Base-by-base conservation (phyloP, 306 rosid species). In the Medicago ruthenica region DNA sequence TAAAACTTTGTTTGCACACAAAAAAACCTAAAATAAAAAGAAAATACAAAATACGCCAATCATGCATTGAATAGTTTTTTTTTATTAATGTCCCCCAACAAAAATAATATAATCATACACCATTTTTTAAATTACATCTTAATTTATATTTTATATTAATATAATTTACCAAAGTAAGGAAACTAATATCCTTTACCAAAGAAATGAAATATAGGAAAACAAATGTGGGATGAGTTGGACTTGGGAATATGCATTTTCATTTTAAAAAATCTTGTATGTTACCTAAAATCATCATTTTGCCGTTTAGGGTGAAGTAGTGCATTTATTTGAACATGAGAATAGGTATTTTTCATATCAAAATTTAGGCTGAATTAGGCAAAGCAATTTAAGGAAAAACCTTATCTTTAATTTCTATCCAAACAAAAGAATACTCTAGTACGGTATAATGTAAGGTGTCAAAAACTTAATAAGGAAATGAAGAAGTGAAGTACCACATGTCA, bases 381-480 rank as follows among this genome's bases (percentile, higher is more conserved):
- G n/a, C 54, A 67, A 73, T 34, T 67, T 21, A n/a, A 27, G 54
- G 76, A 51, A 76, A 73, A 31, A 76, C 54, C 79, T 61, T 45
- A 76, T 76, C 76, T 41, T 15, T 14, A 31, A 61, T 61, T 12
- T 2, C 8, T 5, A 4, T 58, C 48, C 48, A 68, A 68, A 45
- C 40, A 53, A 68, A 44, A 14, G 37, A 55, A 67, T 20, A 40
- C 4, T 65, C 9, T 5, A 9, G 41, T 44, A 60, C 12, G 71
- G 37, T 48, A 34, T 34, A 41, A 9, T 58, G 41, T 22, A 65
- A 58, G 60, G 47, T 77, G 75, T 69, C 78, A 77, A 74, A 78
- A 66, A 74, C 80, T 59, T 79, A 75, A 85, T 41, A 57, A 51
- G 80, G 80, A 82, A 75, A 69, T 31, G 48, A 68, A 60, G 18